Evolutionary conservation across 306 rosid species (phyloP).

Genomic region (Quillaja saponaria): DNA sequence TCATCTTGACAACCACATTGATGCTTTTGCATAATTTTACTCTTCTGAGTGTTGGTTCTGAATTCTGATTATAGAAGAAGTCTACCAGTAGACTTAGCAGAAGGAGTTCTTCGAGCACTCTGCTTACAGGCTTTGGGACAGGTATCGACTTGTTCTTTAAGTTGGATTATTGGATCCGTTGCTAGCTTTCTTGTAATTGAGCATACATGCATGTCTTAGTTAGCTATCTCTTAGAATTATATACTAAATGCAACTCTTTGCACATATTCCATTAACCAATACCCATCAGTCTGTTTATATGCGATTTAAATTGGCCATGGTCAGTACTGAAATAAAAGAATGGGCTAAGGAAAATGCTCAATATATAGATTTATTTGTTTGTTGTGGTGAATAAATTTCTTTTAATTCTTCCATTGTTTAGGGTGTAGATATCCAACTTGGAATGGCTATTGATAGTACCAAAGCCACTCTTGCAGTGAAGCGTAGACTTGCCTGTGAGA

Average conservation of each 20-base stretch:
- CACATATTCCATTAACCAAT: not conserved
- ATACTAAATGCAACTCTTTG: constrained; percentile 2
- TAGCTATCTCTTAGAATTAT: constrained; percentile 11
- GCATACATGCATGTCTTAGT: constrained; percentile 20
- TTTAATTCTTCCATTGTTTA: constrained; percentile 34
- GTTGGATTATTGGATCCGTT: constrained; percentile 4
- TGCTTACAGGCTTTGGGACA: constrained; percentile 90
- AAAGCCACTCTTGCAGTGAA: constrained; percentile 99
- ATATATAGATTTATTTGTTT: constrained; percentile 6
- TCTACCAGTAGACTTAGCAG: constrained; percentile 90
- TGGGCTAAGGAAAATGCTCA: constrained; percentile 22
- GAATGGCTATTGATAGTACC: constrained; percentile 94
- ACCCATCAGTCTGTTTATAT: constrained; percentile 2
- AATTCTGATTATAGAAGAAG: constrained; percentile 64
- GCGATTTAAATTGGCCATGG: constrained; percentile 1
- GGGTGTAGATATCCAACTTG: constrained; percentile 98
- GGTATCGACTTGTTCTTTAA: constrained; percentile 50
- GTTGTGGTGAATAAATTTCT: not conserved
- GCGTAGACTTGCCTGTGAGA: constrained; percentile 98
- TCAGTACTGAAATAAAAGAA: constrained; percentile 13
- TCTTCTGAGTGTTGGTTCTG: constrained; percentile 29
- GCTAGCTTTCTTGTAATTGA: not conserved
- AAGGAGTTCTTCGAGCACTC: constrained; percentile 94
- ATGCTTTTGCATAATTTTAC: constrained; percentile 27
- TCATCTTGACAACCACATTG: constrained; percentile 15